Evolutionary conservation across 2,329 filamentous ascomycete species (phyloP), one percentile per base, ranked within the genome.

Genomic region (Domatiomyces catenatus): DNA sequence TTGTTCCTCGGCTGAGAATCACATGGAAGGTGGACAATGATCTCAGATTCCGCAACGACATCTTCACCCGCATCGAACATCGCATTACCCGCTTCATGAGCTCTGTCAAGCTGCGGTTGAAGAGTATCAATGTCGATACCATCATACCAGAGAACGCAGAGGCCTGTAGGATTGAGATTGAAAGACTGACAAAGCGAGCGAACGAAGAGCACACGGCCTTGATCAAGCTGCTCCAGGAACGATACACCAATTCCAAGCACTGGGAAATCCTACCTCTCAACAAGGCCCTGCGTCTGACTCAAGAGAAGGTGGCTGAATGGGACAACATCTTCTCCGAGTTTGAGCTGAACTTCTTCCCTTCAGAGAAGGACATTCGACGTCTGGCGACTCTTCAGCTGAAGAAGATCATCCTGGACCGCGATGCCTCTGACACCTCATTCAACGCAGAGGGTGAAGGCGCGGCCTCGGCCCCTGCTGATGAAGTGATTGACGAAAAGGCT

Each of bases 1-100:
- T 94, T 48, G 92, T 96, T 1, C 92, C 92, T 1, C 79, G 89
- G 51, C 80, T 88, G 22, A 80, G 86, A 50, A 84, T 98, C 48
- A 95, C 90, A 0, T 98, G 93, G 90, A 96, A 95, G 65, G 92
- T 98, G 22, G 90, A 94, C 58, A 85, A 93, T 56, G 92, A 98
- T 63, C 70, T 98, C 47, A 84, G 77, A 57, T 75, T 98, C 60
- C 94, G 94, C 66, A 98, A 98, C 59, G 87, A 94, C 20, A 80
- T 94, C 28, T 98, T 86, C 63, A 74, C 73, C 19, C 84, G 82
- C 62, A 84, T 84, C 54, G 86, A 94, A 62, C 81, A 87, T 49
- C 80, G 87, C 36, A 82, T 94, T 69, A 81, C 80, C 56, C 81
- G 82, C 19, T 98, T 95, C 69, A 94, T 94, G 74, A 68, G 77